Evolutionary conservation across 2,329 filamentous ascomycete species (phyloP), one percentile per base, ranked within the genome.

Genomic region (Sporothrix pseudoabietina): DNA sequence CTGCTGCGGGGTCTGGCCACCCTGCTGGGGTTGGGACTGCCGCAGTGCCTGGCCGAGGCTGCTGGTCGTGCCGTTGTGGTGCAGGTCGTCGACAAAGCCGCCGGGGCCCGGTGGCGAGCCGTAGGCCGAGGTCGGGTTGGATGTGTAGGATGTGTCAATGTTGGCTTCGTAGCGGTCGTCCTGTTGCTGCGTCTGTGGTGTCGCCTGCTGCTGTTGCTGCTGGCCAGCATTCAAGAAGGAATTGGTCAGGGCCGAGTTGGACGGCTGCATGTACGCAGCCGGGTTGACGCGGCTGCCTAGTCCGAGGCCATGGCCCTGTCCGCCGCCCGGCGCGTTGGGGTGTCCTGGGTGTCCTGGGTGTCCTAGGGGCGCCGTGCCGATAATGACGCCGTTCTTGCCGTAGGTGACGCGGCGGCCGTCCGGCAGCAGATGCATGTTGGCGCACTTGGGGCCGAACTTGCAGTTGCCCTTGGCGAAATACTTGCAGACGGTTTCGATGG

Each of bases 381-480:
- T 89, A 75, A 85, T 92, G 85, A 87, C 92, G 84, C 88, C 88
- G 79, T 89, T 89, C 80, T 90, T 90, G 78, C 88, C 87, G 78
- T 91, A 91, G 82, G 98, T 98, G 80, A 98, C 93, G 80, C 95
- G 90, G 78, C 94, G 91, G 74, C 96, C 96, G 82, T 98, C 94
- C 77, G 94, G 94, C 68, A 98, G 90, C 79, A 98, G 92, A 82
- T 99, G 96, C 77, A 97, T 93, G 80, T 98, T 93, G 79, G 95
- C 95, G 86, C 96, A 99, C 83, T 98, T 98, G 76, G 94, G 92
- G 75, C 96, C 96, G 81, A 98, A 99, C 82, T 98, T 98, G 90
- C 96, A 99, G 83, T 98, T 98, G 77, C 96, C 96, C 91, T 98
- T 99, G 80, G 94, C 92, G 82, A 98, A 99, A 84, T 98, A 99